Base-by-base conservation (phyloP, 495 filamentous ascomycete species). In the Penicillium subrubescens region DNA sequence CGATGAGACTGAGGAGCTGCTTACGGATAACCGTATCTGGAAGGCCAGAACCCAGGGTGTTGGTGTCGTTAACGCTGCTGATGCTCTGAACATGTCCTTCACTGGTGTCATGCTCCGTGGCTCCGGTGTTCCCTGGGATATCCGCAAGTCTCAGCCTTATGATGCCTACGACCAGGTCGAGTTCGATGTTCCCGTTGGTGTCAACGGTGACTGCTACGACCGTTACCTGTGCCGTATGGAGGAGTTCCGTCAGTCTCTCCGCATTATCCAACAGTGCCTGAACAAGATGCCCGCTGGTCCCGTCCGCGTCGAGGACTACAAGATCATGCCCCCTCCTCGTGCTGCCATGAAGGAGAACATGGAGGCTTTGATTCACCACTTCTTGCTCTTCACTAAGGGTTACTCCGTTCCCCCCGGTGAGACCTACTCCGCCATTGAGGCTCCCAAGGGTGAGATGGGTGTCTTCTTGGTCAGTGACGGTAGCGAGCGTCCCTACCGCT, bases 321-420 rank as follows among this genome's bases (percentile, higher is more conserved):
- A 99, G 85, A 88, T 99, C 76, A 90, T 91, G n/a, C 95, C 95
- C 10, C 95, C 95, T 43, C 95, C 95, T 15, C 88, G 95, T 71
- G 86, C 89, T n/a, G 96, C 95, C 67, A 99, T 99, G 95, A 99
- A 99, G 85, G 95, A 99, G 85, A 90, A 99, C 81, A 99, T 99
- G 96, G 95, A 99, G 79, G 94, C 95, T 23, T 85, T 99, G 15
- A 99, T 99, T 75, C 95, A 99, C 80, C 95, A 99, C 84, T 99
- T 99, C 85, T 81, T 99, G 54, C 87, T 99, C 35, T 99, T 93
- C 81, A 97, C 93, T 74, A 99, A 98, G 84, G 95, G 95, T 60
- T 99, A 98, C 77, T 86, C 91, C 44, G 95, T 99, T 10, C 95
- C 95, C n/a, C 95, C 95, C 2, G 95, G 95, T 51, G 95, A 99